Base-by-base conservation (phyloP, 1,284 basidiomycete genomes). In the Leccinum fuscescens region DNA sequence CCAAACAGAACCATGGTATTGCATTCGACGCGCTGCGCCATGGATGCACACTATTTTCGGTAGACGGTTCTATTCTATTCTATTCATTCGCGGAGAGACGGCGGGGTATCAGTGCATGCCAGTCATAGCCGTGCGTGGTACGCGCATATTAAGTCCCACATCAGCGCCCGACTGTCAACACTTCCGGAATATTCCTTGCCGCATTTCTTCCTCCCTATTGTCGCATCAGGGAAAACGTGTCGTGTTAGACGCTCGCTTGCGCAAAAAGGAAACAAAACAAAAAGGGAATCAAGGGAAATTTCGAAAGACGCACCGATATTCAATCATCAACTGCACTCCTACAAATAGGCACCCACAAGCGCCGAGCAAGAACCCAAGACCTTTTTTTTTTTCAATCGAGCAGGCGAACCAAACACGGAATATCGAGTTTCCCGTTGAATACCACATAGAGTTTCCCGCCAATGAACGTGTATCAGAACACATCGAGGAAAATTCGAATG, bases 301-400 rank as follows among this genome's bases (percentile, higher is more conserved):
- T 14, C 11, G 11, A 4, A 29, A 1, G 7, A 70, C 82, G 49
- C 62, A 86, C 86, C 94, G 79, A 74, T 97, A 97, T 72, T 97
- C 95, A 63, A 97, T 94, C 96, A 98, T 98, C 54, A 97, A 75
- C 72, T 98, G 96, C 0, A 88, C 87, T 1, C 82, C 93, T 17
- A 94, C 81, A 70, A 95, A 98, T 31, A 98, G 62, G 65, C 87
- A 89, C 1, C 72, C 78, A 59, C 84, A 83, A 0, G 88, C 85
- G 7, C 82, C 74, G 0, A 84, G 44, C 60, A 94, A 75, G 74
- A 96, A 97, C 15, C 74, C 75, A 52, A 90, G 66, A 5, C 93
- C 92, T 60, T 58, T 14, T 22, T 46, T 46, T 51, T 31, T 22
- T 22, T 22, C 6, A 12, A 48, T 55, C 52, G 11, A 29, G 57